These are phyloP conservation scores for Iris pallida DNA, from an alignment of 116 monocot species.

Conservation along the genomic window DNA sequence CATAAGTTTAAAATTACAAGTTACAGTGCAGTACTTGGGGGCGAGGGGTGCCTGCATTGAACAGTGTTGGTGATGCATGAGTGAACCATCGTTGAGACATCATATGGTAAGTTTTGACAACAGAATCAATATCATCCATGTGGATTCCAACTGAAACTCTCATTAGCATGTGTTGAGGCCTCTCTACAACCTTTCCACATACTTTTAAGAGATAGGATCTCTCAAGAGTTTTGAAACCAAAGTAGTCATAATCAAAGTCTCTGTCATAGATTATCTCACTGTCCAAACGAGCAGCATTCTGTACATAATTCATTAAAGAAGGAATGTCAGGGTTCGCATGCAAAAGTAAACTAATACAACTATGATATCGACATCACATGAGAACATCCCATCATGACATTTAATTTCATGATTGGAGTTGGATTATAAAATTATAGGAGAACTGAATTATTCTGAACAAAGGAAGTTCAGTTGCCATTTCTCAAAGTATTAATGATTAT, in stretches of 20 bases:
- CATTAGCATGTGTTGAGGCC: slow-evolving; percentile 98
- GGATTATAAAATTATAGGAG: no score
- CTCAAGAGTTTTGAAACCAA: slow-evolving; percentile 95
- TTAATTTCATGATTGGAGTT: no score
- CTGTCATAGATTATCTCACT: slow-evolving; percentile 95
- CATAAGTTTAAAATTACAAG: no score
- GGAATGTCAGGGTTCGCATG: background rate
- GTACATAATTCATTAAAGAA: background rate
- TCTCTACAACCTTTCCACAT: slow-evolving; percentile 68
- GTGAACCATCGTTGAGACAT: slow-evolving; percentile 99
- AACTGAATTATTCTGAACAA: no score
- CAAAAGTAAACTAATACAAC: no score
- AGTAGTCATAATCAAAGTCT: slow-evolving; percentile 98
- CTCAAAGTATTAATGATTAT: no score
- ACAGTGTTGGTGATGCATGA: slow-evolving; percentile 91
- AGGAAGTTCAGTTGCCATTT: no score
- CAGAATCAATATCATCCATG: slow-evolving; percentile 79
- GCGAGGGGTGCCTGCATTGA: slow-evolving; percentile 88
- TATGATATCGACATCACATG: no score
- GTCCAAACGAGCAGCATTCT: slow-evolving; percentile 84
- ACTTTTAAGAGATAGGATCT: slow-evolving; percentile 90
- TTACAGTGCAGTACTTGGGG: slow-evolving; percentile 50
- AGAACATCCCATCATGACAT: no score
- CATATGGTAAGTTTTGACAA: slow-evolving; percentile 75
- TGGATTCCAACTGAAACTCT: slow-evolving; percentile 90